Evolutionary conservation across 179 eudicot species (phyloP), one percentile per base, ranked within the genome.

Genomic region (Amaranthus tricolor): DNA sequence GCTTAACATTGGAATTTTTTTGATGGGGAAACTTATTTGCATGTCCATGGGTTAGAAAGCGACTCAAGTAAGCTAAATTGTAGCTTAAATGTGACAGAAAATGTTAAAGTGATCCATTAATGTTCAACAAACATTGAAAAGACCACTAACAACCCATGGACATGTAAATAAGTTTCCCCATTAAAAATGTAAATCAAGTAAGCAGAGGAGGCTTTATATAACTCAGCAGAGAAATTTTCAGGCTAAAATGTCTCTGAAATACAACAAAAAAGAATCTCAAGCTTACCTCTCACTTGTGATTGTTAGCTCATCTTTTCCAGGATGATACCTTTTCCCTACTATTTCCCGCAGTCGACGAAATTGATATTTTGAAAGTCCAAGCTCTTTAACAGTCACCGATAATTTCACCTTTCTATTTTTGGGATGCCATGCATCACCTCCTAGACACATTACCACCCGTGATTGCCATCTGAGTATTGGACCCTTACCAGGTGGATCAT

Each of bases 351-450:
- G 75, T 53, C 97, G 92, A 15, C 87, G 79, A 70, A 88, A 92
- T 82, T 92, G 97, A 85, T 90, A 85, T 74, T 88, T 86, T 12
- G 97, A 83, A 61, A 95, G 86, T 59, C 95, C 97, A 76, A 92
- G 96, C 88, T 95, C 99, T 85, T 92, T 95, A 19, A 92, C 97
- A 56, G 91, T 92, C 72, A 90, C 97, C 21, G 91, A 82, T 80
- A 95, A 72, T 81, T 92, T 95, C 5, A 93, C 99, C 86, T 92
- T 95, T 79, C 99, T 82, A 63, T 95, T 95, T 81, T 92, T 95
- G 13, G 99, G 99, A 83, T 95, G 99, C 97, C 99, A 90, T 76
- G 99, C 85, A 82, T 95, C 99, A 74, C 95, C 90, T 58, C 97
- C 99, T 24, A 91, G 97, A 72, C 82, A 80, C 82, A 95, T 85